Conservation (phyloP, 1,284 basidiomycete species). For the Inonotus hispidus region DNA sequence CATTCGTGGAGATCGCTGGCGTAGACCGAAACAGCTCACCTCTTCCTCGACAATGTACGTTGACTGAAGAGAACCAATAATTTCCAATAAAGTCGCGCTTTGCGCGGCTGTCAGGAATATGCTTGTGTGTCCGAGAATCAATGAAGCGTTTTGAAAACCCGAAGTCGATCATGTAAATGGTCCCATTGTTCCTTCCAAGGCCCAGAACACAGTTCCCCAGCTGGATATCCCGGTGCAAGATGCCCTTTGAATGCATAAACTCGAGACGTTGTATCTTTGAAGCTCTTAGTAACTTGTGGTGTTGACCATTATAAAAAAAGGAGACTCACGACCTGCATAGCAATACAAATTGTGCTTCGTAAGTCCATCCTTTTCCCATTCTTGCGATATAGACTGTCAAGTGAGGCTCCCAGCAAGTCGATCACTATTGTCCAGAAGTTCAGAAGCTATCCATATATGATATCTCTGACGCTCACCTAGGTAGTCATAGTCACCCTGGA, state of each 20-base stretch:
- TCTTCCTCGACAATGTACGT: slow-evolving; percentile 68
- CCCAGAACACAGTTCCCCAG: slow-evolving; percentile 70
- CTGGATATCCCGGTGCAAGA: slow-evolving; percentile 72
- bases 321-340: slow-evolving; percentile 62
- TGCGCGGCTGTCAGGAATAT: slow-evolving; percentile 59
- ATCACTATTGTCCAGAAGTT: slow-evolving; percentile 39
- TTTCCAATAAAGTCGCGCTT: slow-evolving; percentile 74
- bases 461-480: slow-evolving; percentile 28
- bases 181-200: slow-evolving; percentile 46
- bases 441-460: not conserved
- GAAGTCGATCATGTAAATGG: slow-evolving; percentile 77
- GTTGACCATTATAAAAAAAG: not conserved
- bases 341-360: slow-evolving; percentile 64
- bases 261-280: slow-evolving; percentile 60
- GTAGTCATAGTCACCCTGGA: slow-evolving; percentile 61
- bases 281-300: not conserved
- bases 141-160: slow-evolving; percentile 75
- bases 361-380: slow-evolving; percentile 58
- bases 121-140: slow-evolving; percentile 52
- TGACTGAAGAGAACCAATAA: slow-evolving; percentile 72
- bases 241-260: slow-evolving; percentile 65
- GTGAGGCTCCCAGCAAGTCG: slow-evolving; percentile 61
- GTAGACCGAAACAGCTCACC: slow-evolving; percentile 36
- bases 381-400: slow-evolving; percentile 55
- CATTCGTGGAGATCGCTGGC: not conserved